Evolutionary conservation across 495 filamentous ascomycete species (phyloP), one percentile per base, ranked within the genome.

Genomic region (Penicillium atrosanguineum): DNA sequence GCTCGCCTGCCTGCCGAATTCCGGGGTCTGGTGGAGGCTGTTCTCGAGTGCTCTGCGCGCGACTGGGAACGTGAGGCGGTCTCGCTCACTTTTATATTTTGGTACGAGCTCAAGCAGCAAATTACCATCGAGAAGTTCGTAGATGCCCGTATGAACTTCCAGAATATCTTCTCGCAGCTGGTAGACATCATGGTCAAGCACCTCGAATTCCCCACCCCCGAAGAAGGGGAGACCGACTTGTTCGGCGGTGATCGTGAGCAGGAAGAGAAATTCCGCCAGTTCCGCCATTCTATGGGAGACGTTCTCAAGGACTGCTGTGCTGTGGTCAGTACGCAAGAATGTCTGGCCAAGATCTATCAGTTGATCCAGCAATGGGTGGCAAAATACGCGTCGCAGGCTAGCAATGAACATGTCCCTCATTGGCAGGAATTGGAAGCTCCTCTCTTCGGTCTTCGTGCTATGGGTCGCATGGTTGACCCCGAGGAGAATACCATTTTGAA

Each of bases 21-120:
- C 72, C 82, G 87, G 6, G 83, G 81, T n/a, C 76, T 99, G 2
- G 94, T 97, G 8, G 90, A 96, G 62, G 84, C 87, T 7, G 83
- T 97, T 29, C 80, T 97, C 25, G 93, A 99, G 70, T 96, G 91
- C 67, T 89, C 87, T 55, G 87, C 87, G 20, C 78, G 85, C 56
- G 94, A 99, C 67, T 83, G 84, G 66, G 91, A 97, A 46, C 79
- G 87, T 50, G 94, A 97, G 46, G 91, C 89, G 8, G 87, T 97
- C 47, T 86, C 88, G 25, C 82, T 92, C 53, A 99, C 94, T 0
- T 97, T 97, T 69, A 83, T 84, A 46, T 97, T 97, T 74, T 99
- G 94, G 94, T 97, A 95, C 69, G 94, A 99, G 68, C 75, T 99
- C 48, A 99, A 99, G 75, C 91, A 96, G 72, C 96, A 95, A 63